Conservation (phyloP, 2,329 filamentous ascomycete species). For the Aspergillus novofumigatus region DNA sequence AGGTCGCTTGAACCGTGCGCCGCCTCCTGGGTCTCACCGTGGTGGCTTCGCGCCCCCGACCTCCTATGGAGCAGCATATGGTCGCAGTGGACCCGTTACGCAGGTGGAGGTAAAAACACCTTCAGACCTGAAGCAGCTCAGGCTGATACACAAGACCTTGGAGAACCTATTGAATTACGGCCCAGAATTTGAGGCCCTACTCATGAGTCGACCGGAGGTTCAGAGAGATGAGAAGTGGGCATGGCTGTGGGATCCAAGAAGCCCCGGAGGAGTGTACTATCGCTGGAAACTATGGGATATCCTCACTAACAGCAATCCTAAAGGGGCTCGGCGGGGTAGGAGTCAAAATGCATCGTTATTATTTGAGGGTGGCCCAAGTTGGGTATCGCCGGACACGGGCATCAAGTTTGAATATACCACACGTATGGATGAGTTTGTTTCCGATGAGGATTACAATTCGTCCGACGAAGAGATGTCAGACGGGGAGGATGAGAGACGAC, state of each 20-base stretch:
- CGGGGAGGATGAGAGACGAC: conserved; percentile 41
- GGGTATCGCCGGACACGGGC: conserved; percentile 68
- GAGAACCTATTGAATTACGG: conserved; percentile 76
- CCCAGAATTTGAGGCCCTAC: conserved; percentile 80
- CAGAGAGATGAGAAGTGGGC: conserved; percentile 87
- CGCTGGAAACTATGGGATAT: conserved; percentile 88
- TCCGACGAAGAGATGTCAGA: conserved; percentile 73
- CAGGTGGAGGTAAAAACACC: conserved; percentile 73
- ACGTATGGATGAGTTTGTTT: conserved; percentile 71
- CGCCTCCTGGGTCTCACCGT: conserved; percentile 47
- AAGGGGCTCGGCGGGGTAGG: conserved; percentile 32
- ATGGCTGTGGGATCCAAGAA: conserved; percentile 86
- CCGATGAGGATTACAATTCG: conserved; percentile 80
- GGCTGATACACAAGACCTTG: conserved; percentile 81
- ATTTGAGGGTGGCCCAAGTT: conserved; percentile 73
- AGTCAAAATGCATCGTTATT: conserved; percentile 54
- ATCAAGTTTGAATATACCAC: conserved; percentile 81
- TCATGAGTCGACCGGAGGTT: conserved; percentile 82
- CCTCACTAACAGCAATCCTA: conserved; percentile 59
- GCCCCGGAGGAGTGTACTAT: conserved; percentile 80
- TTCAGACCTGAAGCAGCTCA: conserved; percentile 70
- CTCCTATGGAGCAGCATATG: conserved; percentile 56
- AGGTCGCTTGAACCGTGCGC: conserved; percentile 47
- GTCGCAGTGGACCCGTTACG: conserved; percentile 48
- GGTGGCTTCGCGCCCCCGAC: conserved; percentile 72